phyloP scores from a whole-genome alignment of 108 stramenopile genomes.

The Nitzschia sp. region DNA sequence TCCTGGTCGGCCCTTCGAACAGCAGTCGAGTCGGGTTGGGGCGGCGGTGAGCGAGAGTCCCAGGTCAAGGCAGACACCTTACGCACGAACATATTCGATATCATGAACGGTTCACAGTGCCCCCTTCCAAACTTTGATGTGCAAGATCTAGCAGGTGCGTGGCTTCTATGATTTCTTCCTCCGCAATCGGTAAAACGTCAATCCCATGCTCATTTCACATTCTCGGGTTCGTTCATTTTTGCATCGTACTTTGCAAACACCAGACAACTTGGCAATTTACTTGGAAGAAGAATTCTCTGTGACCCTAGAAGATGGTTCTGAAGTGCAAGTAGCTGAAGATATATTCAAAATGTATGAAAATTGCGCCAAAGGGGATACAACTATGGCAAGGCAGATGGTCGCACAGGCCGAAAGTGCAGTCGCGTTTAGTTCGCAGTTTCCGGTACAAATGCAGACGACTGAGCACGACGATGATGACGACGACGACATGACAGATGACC shows the following conservation, averaged over 20 bases:
- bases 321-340: constrained; percentile 69
- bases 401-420: constrained; percentile 46
- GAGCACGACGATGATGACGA: constrained; percentile 74
- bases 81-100: constrained; percentile 54
- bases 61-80: constrained; percentile 71
- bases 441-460: constrained; percentile 54
- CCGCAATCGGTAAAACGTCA: too few relatives aligned
- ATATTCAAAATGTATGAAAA: constrained; percentile 78
- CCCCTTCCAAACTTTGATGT: constrained; percentile 34
- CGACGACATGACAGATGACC: constrained; percentile 17
- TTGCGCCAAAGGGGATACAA: constrained; percentile 62
- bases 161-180: too few relatives aligned
- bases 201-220: too few relatives aligned
- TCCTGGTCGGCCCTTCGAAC: constrained; percentile 83
- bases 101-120: constrained; percentile 52
- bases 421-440: constrained; percentile 35
- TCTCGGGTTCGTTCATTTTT: too few relatives aligned
- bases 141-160: constrained; percentile 22
- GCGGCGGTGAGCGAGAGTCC: constrained; percentile 58
- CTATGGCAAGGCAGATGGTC: constrained; percentile 59
- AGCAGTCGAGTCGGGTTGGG: constrained; percentile 83
- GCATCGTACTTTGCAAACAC: too few relatives aligned
- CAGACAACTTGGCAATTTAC: constrained; percentile 76
- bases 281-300: constrained; percentile 91
- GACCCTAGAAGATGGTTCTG: constrained; percentile 76